Conservation (phyloP, 805 yeast species). For the Ogataea salicorniae region DNA sequence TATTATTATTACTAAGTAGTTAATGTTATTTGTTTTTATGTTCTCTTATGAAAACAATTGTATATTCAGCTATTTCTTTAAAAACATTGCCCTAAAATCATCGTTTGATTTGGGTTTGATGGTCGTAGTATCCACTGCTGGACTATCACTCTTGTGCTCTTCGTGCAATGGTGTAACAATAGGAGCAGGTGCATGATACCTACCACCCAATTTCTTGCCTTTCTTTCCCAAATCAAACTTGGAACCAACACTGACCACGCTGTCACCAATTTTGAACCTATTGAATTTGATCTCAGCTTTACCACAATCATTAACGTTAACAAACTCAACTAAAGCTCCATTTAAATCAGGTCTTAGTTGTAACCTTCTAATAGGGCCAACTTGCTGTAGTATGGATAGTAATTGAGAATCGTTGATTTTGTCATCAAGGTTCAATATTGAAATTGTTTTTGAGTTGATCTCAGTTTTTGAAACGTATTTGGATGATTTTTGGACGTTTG, state of each 20-base stretch:
- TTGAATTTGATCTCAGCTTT: constrained; percentile 40
- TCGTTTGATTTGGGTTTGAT: constrained; percentile 29
- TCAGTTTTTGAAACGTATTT: constrained; percentile 1
- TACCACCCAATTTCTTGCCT: too few species aligned
- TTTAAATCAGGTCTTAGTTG: constrained; percentile 40
- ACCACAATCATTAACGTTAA: constrained; percentile 42
- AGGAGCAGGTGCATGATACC: too few species aligned
- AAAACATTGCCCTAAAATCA: constrained; percentile 34
- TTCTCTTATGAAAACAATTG: neutral
- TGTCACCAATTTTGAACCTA: constrained; percentile 35
- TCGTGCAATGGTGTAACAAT: too few species aligned
- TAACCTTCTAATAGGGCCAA: constrained; percentile 37
- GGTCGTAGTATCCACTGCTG: neutral
- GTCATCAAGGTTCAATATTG: constrained; percentile 29
- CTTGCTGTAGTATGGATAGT: constrained; percentile 23
- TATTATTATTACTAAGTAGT: neutral
- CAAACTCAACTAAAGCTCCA: constrained; percentile 49
- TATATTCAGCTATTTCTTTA: constrained; percentile 5
- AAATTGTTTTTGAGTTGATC: constrained; percentile 15
- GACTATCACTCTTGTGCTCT: too few species aligned
- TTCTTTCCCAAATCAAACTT: constrained; percentile 26
- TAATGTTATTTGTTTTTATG: neutral
- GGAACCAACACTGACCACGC: constrained; percentile 26
- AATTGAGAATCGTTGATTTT: constrained; percentile 36
- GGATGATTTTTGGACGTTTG: neutral